Conservation (phyloP, 495 filamentous ascomycete species). For the Aspergillus homomorphus region DNA sequence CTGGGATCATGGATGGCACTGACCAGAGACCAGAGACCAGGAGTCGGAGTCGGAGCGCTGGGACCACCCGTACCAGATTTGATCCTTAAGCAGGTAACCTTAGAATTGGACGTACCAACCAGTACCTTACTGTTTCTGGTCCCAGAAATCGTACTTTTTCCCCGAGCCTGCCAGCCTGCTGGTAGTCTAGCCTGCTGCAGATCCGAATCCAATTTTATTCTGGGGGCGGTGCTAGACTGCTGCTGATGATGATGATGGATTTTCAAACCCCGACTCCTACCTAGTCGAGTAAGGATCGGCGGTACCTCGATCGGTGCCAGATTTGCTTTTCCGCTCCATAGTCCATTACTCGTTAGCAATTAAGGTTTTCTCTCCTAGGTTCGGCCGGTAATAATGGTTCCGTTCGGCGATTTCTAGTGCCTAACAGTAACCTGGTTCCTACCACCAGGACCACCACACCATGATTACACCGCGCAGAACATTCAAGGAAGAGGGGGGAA, state of each 20-base stretch:
- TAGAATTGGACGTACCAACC: too few species aligned
- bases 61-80: background rate
- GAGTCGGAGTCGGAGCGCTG: background rate
- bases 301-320: slow-evolving; percentile 3
- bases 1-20: background rate
- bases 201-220: background rate
- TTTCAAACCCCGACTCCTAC: slow-evolving; percentile 7
- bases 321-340: slow-evolving; percentile 7
- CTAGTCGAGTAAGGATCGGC: slow-evolving; percentile 3
- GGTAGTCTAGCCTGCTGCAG: background rate
- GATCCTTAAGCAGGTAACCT: too few species aligned
- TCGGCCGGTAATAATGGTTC: slow-evolving; percentile 1
- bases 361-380: background rate
- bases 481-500: too few species aligned
- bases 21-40: background rate
- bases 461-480: too few species aligned
- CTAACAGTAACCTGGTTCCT: background rate
- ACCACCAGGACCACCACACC: background rate
- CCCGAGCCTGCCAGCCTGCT: background rate
- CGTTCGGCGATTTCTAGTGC: background rate
- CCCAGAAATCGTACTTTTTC: background rate
- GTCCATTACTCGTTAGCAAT: too few species aligned
- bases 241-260: too few species aligned
- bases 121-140: background rate
- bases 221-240: background rate